A percentile compares a stretch with the other conserved stretches of the same genome.
Evolutionary conservation across 768 basidiomycete genomes (phyloP).

Genomic region (Mycena maculata): DNA sequence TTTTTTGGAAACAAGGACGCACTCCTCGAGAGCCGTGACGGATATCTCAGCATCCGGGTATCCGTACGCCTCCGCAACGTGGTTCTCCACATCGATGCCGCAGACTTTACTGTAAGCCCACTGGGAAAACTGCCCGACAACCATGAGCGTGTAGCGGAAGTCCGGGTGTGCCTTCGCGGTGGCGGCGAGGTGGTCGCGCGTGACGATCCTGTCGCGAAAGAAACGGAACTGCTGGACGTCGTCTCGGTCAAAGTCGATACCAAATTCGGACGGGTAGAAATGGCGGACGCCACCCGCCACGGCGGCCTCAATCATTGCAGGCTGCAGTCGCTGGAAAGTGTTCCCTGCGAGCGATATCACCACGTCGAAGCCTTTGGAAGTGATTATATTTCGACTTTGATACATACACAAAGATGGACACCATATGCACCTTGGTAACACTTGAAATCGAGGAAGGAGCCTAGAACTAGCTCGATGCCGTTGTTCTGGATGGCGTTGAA

Average conservation of each 20-base stretch:
- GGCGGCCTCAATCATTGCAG: constrained; percentile 24
- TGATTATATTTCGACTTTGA: neutral
- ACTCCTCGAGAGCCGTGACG: constrained; percentile 17
- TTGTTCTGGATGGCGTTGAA: neutral
- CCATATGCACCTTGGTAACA: constrained; percentile 8
- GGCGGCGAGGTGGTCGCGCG: constrained; percentile 19
- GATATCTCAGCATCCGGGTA: constrained; percentile 11
- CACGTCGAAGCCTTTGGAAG: constrained; percentile 16
- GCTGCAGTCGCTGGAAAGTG: neutral
- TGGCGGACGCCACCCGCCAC: constrained; percentile 17
- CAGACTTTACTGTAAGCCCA: neutral
- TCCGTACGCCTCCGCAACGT: constrained; percentile 8
- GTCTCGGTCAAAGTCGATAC: constrained; percentile 3
- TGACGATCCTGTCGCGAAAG: constrained; percentile 20
- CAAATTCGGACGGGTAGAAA: constrained; percentile 26
- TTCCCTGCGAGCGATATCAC: constrained; percentile 10
- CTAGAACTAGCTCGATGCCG: constrained; percentile 18
- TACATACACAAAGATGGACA: neutral
- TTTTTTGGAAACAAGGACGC: neutral
- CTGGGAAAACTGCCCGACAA: constrained; percentile 12
- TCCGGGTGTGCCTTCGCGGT: constrained; percentile 1
- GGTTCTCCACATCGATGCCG: constrained; percentile 14
- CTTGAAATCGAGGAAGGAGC: constrained; percentile 21
- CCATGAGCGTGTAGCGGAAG: constrained; percentile 22
- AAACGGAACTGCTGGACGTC: constrained; percentile 4